Evolutionary conservation across 2,329 filamentous ascomycete species (phyloP).

Genomic region (Knoxdaviesia capensis): DNA sequence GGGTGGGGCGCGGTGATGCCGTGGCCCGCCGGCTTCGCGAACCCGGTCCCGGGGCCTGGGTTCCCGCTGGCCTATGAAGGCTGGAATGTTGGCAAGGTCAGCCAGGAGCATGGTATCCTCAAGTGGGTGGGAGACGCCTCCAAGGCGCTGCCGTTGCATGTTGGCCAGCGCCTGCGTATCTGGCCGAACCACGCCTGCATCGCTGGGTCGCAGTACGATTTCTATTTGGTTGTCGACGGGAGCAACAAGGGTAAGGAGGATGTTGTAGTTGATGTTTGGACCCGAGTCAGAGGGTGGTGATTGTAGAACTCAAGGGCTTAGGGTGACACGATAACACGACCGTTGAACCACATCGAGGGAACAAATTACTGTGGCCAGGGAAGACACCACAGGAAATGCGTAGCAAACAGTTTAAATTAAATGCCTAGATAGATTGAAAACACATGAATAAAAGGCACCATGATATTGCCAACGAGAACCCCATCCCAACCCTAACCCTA

Average conservation of each 20-base stretch:
- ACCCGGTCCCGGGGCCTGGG: slow-evolving; percentile 17
- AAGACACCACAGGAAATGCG: too few species aligned
- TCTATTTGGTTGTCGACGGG: slow-evolving; percentile 56
- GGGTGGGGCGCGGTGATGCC: slow-evolving; percentile 51
- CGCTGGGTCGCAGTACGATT: slow-evolving; percentile 47
- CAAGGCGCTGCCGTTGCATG: slow-evolving; percentile 23
- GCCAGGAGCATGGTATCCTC: slow-evolving; percentile 62
- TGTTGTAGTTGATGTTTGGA: slow-evolving; percentile 57
- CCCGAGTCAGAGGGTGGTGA: slow-evolving; percentile 51
- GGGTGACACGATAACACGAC: too few species aligned
- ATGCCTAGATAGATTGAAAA: too few species aligned
- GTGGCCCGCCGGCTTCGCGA: slow-evolving; percentile 21
- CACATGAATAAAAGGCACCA: too few species aligned
- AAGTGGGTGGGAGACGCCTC: slow-evolving; percentile 30
- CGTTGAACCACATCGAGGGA: too few species aligned
- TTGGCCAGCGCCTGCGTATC: slow-evolving; percentile 48
- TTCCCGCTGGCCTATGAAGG: slow-evolving; percentile 22
- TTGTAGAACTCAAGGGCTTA: too few species aligned
- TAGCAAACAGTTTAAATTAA: too few species aligned
- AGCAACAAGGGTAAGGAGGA: slow-evolving; percentile 29
- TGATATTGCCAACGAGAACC: too few species aligned
- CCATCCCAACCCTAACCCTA: too few species aligned
- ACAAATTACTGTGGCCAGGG: too few species aligned
- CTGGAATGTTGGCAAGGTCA: slow-evolving; percentile 52
- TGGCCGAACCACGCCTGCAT: slow-evolving; percentile 76